Conservation (phyloP, 78 protist species). For the Dictyostelium firmibasis region DNA sequence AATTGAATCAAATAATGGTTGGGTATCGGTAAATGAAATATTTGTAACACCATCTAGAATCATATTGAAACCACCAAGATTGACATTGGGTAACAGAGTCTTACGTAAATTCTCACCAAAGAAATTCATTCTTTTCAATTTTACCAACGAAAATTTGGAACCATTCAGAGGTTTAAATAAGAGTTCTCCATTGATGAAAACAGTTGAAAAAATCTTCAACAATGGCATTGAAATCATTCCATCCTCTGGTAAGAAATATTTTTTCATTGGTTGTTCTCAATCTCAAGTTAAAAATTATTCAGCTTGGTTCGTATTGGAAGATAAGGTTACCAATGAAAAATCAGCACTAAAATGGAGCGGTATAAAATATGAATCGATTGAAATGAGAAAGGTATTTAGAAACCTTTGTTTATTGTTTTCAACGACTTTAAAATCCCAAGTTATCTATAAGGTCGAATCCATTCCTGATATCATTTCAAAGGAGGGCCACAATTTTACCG, state of each 20-base stretch:
- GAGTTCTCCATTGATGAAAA: background rate
- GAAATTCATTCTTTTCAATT: background rate
- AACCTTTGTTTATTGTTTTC: background rate
- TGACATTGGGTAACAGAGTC: background rate
- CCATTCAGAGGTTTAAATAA: background rate
- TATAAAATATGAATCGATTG: background rate
- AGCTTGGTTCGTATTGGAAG: slow-evolving; percentile 31
- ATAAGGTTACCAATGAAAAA: background rate
- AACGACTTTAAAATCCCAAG: background rate
- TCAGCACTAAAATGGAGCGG: background rate
- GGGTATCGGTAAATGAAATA: background rate
- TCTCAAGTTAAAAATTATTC: background rate
- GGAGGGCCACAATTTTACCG: slow-evolving; percentile 9
- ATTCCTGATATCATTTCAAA: background rate
- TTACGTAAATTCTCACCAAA: background rate
- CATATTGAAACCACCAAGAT: background rate
- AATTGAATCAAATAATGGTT: background rate
- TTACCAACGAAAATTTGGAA: background rate
- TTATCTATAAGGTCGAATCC: background rate
- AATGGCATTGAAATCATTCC: slow-evolving; percentile 1
- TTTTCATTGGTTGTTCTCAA: slow-evolving; percentile 16
- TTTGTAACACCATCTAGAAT: slow-evolving; percentile 43
- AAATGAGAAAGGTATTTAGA: background rate
- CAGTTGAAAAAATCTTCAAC: background rate
- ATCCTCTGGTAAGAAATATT: background rate